Evolutionary conservation across 2,329 filamentous ascomycete genomes (phyloP).

Genomic region (Pyrenochaeta sp.): DNA sequence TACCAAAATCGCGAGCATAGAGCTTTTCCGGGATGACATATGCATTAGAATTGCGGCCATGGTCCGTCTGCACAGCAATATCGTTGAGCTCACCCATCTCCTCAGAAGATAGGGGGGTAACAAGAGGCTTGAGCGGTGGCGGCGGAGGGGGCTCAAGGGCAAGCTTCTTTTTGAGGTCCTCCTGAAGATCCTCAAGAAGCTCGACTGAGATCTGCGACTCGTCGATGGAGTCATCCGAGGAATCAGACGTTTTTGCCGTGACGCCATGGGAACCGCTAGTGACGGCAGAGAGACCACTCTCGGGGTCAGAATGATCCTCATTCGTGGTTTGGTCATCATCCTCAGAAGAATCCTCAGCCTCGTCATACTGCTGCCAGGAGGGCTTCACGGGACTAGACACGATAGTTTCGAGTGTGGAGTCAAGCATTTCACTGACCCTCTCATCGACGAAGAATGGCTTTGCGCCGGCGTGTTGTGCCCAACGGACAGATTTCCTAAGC

Average conservation of each 20-base stretch:
- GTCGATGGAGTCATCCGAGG: slow-evolving; percentile 26
- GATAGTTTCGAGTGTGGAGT: slow-evolving; percentile 29
- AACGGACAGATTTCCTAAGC: slow-evolving; percentile 20
- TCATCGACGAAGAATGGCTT: slow-evolving; percentile 31
- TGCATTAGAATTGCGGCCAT: slow-evolving; percentile 21
- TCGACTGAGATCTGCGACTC: slow-evolving; percentile 30
- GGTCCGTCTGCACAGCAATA: slow-evolving; percentile 17
- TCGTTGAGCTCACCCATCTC: slow-evolving; percentile 24
- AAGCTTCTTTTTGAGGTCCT: slow-evolving; percentile 21
- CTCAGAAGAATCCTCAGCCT: slow-evolving; percentile 11
- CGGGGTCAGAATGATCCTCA: background rate
- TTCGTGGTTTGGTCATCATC: slow-evolving; percentile 7
- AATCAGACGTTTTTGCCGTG: slow-evolving; percentile 16
- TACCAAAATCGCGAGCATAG: slow-evolving; percentile 68
- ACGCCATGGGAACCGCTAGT: slow-evolving; percentile 18
- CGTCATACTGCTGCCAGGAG: background rate
- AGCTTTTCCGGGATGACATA: slow-evolving; percentile 51
- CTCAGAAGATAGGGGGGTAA: slow-evolving; percentile 23
- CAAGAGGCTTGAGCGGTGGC: slow-evolving; percentile 21
- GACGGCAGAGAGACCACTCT: background rate
- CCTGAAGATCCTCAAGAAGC: slow-evolving; percentile 27
- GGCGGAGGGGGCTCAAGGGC: slow-evolving; percentile 16
- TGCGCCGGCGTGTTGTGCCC: slow-evolving; percentile 14
- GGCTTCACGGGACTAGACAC: slow-evolving; percentile 14
- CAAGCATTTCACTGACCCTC: slow-evolving; percentile 32